phyloP scores from a whole-genome alignment of 805 yeast species.

The Myxozyma melibiosi region DNA sequence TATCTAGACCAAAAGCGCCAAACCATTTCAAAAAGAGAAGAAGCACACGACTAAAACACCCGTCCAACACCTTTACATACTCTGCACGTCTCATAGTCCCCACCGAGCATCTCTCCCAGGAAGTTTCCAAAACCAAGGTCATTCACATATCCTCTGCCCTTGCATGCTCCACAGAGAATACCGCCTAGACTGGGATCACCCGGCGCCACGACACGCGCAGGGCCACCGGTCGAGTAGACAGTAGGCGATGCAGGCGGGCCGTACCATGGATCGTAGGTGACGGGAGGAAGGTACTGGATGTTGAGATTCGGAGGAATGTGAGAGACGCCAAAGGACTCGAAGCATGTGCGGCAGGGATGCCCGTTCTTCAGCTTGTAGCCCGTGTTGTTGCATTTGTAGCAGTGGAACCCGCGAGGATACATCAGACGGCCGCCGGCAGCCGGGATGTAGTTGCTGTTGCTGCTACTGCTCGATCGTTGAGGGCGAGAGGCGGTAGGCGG shows the following conservation, averaged over 20 bases:
- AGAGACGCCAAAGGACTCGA: slow-evolving; percentile 58
- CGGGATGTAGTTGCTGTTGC: slow-evolving; percentile 8
- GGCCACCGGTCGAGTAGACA: slow-evolving; percentile 37
- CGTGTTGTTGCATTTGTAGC: slow-evolving; percentile 73
- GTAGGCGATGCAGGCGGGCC: slow-evolving; percentile 29
- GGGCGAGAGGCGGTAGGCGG: neutral
- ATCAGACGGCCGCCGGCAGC: slow-evolving; percentile 46
- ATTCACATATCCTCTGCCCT: slow-evolving; percentile 61
- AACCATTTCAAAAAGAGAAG: no score
- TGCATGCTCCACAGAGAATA: slow-evolving; percentile 66
- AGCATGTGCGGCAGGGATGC: slow-evolving; percentile 69
- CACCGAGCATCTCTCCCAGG: slow-evolving; percentile 11
- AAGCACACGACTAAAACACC: slow-evolving; percentile 17
- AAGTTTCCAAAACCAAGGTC: slow-evolving; percentile 44
- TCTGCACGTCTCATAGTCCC: slow-evolving; percentile 14
- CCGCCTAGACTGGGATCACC: slow-evolving; percentile 85
- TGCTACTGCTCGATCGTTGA: neutral
- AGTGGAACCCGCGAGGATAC: slow-evolving; percentile 63
- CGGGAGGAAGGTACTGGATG: slow-evolving; percentile 33
- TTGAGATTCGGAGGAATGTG: slow-evolving; percentile 38
- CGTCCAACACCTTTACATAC: slow-evolving; percentile 29
- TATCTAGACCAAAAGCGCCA: no score
- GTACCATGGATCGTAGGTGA: slow-evolving; percentile 35
- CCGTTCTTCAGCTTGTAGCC: slow-evolving; percentile 66
- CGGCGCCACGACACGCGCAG: slow-evolving; percentile 54